Evolutionary conservation across 176 grass and related monocot species (phyloP).

Genomic region (Bromus sterilis): DNA sequence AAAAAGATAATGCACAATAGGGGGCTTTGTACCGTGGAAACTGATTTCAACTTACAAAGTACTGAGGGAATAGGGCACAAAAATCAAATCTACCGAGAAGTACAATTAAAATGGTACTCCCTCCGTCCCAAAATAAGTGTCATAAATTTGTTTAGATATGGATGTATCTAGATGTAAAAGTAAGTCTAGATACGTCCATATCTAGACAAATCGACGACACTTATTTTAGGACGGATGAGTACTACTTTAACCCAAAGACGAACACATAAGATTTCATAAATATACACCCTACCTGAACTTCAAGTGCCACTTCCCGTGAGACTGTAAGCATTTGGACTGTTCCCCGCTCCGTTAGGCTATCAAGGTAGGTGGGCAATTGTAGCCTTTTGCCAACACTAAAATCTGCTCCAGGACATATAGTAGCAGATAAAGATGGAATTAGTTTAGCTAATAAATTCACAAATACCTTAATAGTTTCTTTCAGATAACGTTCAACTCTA

Average conservation of each 20-base stretch:
- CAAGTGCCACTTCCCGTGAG: constrained; percentile 90
- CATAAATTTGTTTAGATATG: too few species aligned
- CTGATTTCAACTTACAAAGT: not conserved
- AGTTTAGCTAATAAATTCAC: not conserved
- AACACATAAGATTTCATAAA: not conserved
- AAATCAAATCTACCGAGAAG: constrained; percentile 32
- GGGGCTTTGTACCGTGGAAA: not conserved
- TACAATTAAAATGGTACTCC: not conserved
- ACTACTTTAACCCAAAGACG: not conserved
- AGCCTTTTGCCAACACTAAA: constrained; percentile 73
- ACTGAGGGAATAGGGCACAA: not conserved
- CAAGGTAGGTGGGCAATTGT: constrained; percentile 82
- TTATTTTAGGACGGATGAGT: too few species aligned
- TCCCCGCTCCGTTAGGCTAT: constrained; percentile 68
- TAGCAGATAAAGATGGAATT: not conserved
- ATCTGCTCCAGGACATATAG: constrained; percentile 44
- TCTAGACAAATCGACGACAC: too few species aligned
- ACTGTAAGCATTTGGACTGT: constrained; percentile 92
- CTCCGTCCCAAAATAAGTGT: too few species aligned
- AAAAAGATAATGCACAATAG: not conserved
- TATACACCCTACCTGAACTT: constrained; percentile 72
- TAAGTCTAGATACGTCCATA: too few species aligned
- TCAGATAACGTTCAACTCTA: not conserved
- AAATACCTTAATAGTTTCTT: not conserved
- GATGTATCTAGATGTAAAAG: too few species aligned